A percentile compares a stretch with the other conserved stretches of the same genome.
Evolutionary conservation across 352 stramenopile species (phyloP).

Genomic region (Thalassiosira mediterranea): DNA sequence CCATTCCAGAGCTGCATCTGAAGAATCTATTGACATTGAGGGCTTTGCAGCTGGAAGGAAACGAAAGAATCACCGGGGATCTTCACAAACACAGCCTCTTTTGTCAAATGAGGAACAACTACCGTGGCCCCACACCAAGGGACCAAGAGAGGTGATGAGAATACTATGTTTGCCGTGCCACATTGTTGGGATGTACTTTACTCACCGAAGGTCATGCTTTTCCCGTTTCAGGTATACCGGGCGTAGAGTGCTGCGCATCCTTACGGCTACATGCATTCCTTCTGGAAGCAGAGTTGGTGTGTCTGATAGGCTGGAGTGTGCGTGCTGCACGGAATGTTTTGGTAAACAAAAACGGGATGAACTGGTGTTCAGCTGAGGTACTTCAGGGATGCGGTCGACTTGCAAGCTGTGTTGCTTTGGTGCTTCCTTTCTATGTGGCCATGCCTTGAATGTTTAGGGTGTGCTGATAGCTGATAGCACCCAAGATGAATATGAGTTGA

Average conservation of each 20-base stretch:
- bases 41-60: slow-evolving; percentile 24
- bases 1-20: slow-evolving; percentile 30
- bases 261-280: slow-evolving; percentile 24
- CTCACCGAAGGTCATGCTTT: too few species aligned
- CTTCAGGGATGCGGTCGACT: neutral
- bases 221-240: too few species aligned
- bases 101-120: slow-evolving; percentile 29
- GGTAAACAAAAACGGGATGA: slow-evolving; percentile 7
- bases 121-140: slow-evolving; percentile 5
- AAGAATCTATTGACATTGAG: slow-evolving; percentile 6
- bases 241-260: slow-evolving; percentile 6
- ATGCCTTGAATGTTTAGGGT: too few species aligned
- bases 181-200: too few species aligned
- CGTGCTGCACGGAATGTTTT: slow-evolving; percentile 27
- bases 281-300: neutral
- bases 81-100: slow-evolving; percentile 15
- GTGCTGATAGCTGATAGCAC: too few species aligned
- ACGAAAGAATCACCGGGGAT: slow-evolving; percentile 17
- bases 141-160: slow-evolving; percentile 1
- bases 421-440: too few species aligned
- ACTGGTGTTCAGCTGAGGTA: neutral
- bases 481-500: too few species aligned
- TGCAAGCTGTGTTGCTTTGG: too few species aligned
- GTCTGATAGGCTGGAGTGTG: slow-evolving; percentile 19
- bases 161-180: too few species aligned